These are phyloP conservation scores for Cytidiella melzeri DNA, from an alignment of 768 basidiomycete species.

Conservation along the genomic window DNA sequence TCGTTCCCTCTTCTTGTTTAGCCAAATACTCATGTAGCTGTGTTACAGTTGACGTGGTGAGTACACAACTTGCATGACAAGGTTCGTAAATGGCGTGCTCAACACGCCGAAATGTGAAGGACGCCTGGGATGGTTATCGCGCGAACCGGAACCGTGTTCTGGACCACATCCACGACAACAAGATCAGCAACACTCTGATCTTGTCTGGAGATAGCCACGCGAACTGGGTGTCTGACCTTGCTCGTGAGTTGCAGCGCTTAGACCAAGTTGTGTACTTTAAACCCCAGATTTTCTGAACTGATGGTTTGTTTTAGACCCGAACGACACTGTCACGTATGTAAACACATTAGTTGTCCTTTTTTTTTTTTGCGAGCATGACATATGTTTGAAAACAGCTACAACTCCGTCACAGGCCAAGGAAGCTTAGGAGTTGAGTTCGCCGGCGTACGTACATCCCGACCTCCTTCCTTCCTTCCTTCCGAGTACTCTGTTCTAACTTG, in stretches of 20 bases:
- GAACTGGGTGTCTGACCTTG: slow-evolving; percentile 55
- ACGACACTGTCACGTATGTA: slow-evolving; percentile 42
- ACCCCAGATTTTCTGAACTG: too few relatives aligned
- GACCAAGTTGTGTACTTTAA: not conserved
- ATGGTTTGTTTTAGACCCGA: slow-evolving; percentile 38
- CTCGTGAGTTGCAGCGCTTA: slow-evolving; percentile 31
- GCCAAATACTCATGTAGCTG: too few relatives aligned
- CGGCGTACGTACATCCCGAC: slow-evolving; percentile 31
- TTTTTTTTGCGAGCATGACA: not conserved
- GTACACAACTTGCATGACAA: too few relatives aligned
- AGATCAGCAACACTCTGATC: slow-evolving; percentile 48
- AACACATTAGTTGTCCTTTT: too few relatives aligned
- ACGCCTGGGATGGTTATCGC: slow-evolving; percentile 58
- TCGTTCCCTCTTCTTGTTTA: too few relatives aligned
- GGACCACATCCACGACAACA: slow-evolving; percentile 42
- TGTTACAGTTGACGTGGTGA: slow-evolving; percentile 25
- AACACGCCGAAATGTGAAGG: slow-evolving; percentile 29
- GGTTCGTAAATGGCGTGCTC: too few relatives aligned
- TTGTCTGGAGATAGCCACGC: slow-evolving; percentile 61
- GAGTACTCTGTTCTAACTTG: not conserved
- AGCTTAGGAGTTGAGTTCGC: slow-evolving; percentile 57
- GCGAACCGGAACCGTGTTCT: slow-evolving; percentile 47
- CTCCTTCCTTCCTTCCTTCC: not conserved
- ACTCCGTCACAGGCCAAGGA: slow-evolving; percentile 41
- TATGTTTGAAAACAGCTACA: slow-evolving; percentile 32